Evolutionary conservation across 139 green algal species (phyloP).

Genomic region (Auxenochlorella pyrenoidosa): DNA sequence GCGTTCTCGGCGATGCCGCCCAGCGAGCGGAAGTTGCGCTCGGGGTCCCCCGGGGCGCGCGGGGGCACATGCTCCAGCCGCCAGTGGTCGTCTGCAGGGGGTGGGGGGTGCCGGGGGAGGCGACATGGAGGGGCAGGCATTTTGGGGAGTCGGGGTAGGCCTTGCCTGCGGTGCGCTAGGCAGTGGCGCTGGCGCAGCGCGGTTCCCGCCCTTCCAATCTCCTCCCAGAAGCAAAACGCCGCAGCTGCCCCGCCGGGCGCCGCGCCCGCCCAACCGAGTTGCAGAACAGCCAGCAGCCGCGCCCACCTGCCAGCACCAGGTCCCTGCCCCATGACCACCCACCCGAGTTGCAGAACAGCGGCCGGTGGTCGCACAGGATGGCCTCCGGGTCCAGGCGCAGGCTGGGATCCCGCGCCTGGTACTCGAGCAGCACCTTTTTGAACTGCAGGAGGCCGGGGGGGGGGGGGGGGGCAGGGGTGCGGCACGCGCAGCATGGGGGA

Average conservation of each 20-base stretch:
- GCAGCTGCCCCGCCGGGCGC: too few species aligned
- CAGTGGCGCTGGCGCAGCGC: slow-evolving; percentile 19
- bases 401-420: neutral
- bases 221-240: too few species aligned
- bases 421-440: neutral
- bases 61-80: slow-evolving; percentile 66
- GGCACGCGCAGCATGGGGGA: too few species aligned
- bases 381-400: neutral
- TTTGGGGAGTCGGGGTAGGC: neutral
- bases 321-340: too few species aligned
- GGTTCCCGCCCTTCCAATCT: too few species aligned
- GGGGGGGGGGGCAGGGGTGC: neutral
- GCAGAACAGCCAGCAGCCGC: too few species aligned
- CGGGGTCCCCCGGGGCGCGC: slow-evolving; percentile 8
- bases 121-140: neutral
- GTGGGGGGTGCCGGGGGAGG: slow-evolving; percentile 13
- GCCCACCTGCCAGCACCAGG: too few species aligned
- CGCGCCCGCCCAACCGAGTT: too few species aligned
- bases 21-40: slow-evolving; percentile 65
- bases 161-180: too few species aligned
- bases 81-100: slow-evolving; percentile 59
- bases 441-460: neutral
- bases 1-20: slow-evolving; percentile 55
- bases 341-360: slow-evolving; percentile 37
- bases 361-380: slow-evolving; percentile 59